Evolutionary conservation across 129 eudicot genomes (phyloP).

Genomic region (Lactuca sativa): DNA sequence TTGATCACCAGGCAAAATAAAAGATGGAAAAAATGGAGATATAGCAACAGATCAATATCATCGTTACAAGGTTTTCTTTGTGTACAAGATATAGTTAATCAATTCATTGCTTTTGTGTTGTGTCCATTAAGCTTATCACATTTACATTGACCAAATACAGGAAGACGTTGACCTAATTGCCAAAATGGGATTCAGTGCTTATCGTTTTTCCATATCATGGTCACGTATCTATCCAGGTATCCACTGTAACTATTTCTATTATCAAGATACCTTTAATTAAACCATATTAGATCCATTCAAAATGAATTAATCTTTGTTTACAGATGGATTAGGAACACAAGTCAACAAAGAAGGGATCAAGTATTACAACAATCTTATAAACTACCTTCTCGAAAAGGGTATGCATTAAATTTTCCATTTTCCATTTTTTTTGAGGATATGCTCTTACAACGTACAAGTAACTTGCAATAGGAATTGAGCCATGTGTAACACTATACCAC

Average conservation of each 20-base stretch:
- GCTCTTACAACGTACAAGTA: constrained; percentile 16
- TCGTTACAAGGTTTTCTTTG: constrained; percentile 64
- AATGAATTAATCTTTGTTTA: constrained; percentile 12
- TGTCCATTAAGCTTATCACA: constrained; percentile 18
- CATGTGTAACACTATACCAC: constrained; percentile 73
- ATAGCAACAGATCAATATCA: constrained; percentile 74
- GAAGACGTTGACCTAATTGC: constrained; percentile 74
- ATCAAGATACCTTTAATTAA: neutral
- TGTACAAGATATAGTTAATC: neutral
- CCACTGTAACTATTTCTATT: neutral
- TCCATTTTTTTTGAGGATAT: constrained; percentile 6
- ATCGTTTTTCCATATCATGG: constrained; percentile 83
- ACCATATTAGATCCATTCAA: constrained; percentile 5
- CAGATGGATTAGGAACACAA: constrained; percentile 79
- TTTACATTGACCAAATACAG: constrained; percentile 41
- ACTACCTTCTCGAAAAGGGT: constrained; percentile 77
- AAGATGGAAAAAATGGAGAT: constrained; percentile 67
- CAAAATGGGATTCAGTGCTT: constrained; percentile 67
- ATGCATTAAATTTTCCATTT: constrained; percentile 13
- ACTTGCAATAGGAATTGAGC: constrained; percentile 61
- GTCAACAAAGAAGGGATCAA: constrained; percentile 63
- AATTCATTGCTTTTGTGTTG: constrained; percentile 3
- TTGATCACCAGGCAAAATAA: constrained; percentile 53
- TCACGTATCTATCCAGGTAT: constrained; percentile 81
- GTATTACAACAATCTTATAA: constrained; percentile 63